These are phyloP conservation scores for Begonia fuchsioides DNA, from an alignment of 306 rosid species.

Conservation along the genomic window DNA sequence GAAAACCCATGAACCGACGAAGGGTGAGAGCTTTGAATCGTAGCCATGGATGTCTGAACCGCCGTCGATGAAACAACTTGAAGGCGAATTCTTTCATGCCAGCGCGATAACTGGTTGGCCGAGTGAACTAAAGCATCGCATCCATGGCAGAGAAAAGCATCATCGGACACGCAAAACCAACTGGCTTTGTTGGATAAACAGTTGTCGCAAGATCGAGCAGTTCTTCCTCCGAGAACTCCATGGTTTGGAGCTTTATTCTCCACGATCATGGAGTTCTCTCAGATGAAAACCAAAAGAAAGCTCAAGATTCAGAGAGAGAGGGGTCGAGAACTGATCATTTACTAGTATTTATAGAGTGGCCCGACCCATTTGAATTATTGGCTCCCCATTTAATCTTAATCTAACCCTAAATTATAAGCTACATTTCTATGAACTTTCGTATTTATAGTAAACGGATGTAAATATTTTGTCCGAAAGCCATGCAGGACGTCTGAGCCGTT, in stretches of 20 bases:
- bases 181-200: constrained; percentile 55
- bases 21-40: constrained; percentile 11
- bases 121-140: constrained; percentile 76
- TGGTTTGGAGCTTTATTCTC: constrained; percentile 28
- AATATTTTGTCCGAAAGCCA: too few species aligned
- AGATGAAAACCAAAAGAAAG: neutral
- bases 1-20: constrained; percentile 72
- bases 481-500: too few species aligned
- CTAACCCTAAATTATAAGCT: too few species aligned
- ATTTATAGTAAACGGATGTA: too few species aligned
- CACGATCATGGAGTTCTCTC: constrained; percentile 1
- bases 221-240: constrained; percentile 29
- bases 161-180: constrained; percentile 85
- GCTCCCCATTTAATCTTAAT: too few species aligned
- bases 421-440: too few species aligned
- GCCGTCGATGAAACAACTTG: constrained; percentile 10
- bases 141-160: constrained; percentile 75
- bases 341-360: too few species aligned
- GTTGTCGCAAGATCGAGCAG: constrained; percentile 78
- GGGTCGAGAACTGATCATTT: neutral
- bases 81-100: constrained; percentile 71
- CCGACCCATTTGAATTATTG: too few species aligned
- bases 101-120: constrained; percentile 59
- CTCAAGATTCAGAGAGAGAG: neutral
- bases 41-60: neutral